Evolutionary conservation across 75 land plant species (phyloP), one percentile per base, ranked within the genome.

Genomic region (Cupressus sempervirens): DNA sequence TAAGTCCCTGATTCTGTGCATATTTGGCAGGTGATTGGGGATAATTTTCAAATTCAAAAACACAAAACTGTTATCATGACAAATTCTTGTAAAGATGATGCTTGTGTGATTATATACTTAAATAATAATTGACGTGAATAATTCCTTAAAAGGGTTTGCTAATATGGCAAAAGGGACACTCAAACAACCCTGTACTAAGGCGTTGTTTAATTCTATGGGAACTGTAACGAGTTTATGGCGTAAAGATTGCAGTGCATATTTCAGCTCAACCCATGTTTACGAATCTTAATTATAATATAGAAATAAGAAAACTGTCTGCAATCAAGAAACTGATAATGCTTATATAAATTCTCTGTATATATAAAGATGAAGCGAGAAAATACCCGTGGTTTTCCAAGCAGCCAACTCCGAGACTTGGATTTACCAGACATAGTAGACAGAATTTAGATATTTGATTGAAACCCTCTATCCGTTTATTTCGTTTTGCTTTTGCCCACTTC

Each of bases 351-450:
- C 29, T 48, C 50, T 48, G 50, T 48, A 50, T 50, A 11, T 50
- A 11, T 12, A 50, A 11, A 50, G 52, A 50, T 50, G 12, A 76
- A 76, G 23, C 20, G 20, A 16, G 40, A 38, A 34, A 76, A 43
- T 77, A 77, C 81, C 81, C 46, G 48, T 9, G 81, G 81, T 77
- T 77, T 77, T 23, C 81, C 45, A 41, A 41, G 81, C 11, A 77
- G 50, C 81, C 81, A 77, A 77, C 81, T 43, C 48, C 50, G n/a
- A 2, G 81, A 43, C 20, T 77, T 77, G 48, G 29, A 43, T 77
- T 77, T 77, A 26, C 46, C 46, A 23, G 81, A 77, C 79, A 76
- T 76, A 38, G 46, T 34, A 36, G 45, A 38, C 79, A 7, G 26
- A 1, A 23, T 40, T 38, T 34, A 14, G 36, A 34, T 34, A 13